Evolutionary conservation across 129 eudicot genomes (phyloP).

Genomic region (Saposhnikovia divaricata): DNA sequence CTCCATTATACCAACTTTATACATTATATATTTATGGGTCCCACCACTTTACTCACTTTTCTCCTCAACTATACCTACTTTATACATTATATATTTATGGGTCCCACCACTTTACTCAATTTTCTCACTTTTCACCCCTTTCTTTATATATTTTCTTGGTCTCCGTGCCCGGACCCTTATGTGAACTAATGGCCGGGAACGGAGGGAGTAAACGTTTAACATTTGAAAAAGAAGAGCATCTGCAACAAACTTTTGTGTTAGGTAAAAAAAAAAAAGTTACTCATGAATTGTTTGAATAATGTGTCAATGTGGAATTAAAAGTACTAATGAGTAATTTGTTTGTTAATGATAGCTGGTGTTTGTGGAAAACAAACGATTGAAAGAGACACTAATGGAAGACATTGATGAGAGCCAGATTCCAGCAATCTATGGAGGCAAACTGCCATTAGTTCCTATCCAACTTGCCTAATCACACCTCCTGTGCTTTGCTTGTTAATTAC

Average conservation of each 20-base stretch:
- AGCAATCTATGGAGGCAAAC: constrained; percentile 45
- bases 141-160: too few species aligned
- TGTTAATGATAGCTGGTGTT: constrained; percentile 25
- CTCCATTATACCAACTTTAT: too few species aligned
- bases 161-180: too few species aligned
- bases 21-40: too few species aligned
- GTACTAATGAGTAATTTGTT: background rate
- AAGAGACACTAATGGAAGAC: constrained; percentile 34
- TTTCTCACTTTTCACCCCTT: too few species aligned
- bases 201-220: constrained; percentile 3
- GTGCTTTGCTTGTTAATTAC: background rate
- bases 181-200: too few species aligned
- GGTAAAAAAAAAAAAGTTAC: background rate
- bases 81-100: too few species aligned
- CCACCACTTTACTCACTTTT: too few species aligned
- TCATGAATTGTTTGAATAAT: background rate
- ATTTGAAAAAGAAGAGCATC: background rate
- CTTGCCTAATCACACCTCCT: constrained; percentile 11
- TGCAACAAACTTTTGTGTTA: background rate
- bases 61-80: too few species aligned
- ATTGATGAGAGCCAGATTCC: constrained; percentile 57
- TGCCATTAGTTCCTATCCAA: constrained; percentile 32
- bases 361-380: constrained; percentile 34
- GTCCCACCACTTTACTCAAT: too few species aligned
- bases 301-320: background rate